A percentile compares a stretch with the other conserved stretches of the same genome.
phyloP scores from a whole-genome alignment of 225 moss, liverwort and hornwort genomes.

The Asterella californica region DNA sequence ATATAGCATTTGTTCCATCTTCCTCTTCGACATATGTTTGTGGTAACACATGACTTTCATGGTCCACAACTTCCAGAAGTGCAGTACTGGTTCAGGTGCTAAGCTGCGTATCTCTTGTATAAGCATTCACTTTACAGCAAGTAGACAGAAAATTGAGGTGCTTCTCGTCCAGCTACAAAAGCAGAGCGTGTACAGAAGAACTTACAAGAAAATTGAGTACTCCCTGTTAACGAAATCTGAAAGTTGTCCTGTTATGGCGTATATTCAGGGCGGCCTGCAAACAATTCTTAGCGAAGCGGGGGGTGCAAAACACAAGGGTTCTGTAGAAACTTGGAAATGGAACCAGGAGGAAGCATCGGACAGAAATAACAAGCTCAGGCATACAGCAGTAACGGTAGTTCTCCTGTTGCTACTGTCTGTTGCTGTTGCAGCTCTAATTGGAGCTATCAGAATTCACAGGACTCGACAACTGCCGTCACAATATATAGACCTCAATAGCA shows the following conservation, averaged over 20 bases:
- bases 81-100: not conserved
- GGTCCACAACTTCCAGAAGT: not conserved
- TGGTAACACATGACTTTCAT: not conserved
- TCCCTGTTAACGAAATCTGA: not conserved
- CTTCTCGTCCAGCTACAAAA: not conserved
- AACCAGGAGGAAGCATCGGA: conserved; percentile 41
- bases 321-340: conserved; percentile 63
- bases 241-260: not conserved
- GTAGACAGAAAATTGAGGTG: not conserved
- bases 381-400: conserved; percentile 48
- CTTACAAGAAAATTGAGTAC: too few relatives aligned
- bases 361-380: conserved; percentile 40
- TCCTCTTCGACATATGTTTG: not conserved
- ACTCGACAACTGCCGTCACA: conserved; percentile 75
- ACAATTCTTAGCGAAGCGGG: conserved; percentile 70
- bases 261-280: conserved; percentile 76
- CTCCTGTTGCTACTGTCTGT: conserved; percentile 54
- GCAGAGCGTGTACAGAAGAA: not conserved
- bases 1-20: not conserved
- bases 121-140: not conserved
- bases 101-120: not conserved
- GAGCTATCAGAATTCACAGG: conserved; percentile 61
- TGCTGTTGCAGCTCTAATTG: conserved; percentile 60
- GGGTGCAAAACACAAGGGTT: conserved; percentile 56
- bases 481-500: conserved; percentile 92